Percentiles rank a stretch among this genome's conserved stretches.
phyloP scores from a whole-genome alignment of 164 flowering plant genomes.

The Paratinospora sagittata region DNA sequence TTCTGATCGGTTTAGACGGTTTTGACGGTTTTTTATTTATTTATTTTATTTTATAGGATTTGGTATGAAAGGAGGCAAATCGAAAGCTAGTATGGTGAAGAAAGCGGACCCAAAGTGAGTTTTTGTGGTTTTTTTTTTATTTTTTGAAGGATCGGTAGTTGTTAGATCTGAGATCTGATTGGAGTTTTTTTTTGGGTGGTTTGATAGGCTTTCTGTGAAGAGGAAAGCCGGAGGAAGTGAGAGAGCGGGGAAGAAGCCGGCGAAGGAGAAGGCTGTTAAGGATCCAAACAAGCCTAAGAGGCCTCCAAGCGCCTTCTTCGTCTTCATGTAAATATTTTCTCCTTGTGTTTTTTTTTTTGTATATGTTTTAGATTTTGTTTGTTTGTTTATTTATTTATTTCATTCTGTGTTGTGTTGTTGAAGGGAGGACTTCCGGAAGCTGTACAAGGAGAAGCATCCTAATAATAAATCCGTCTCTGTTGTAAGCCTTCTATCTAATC shows the following conservation, averaged over 20 bases:
- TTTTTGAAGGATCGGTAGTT: not conserved
- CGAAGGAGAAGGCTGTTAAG: constrained; percentile 48
- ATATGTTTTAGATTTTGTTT: not conserved
- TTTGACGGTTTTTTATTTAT: too few relatives aligned
- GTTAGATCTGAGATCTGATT: constrained; percentile 3
- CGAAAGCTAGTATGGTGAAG: constrained; percentile 24
- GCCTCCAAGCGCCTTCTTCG: constrained; percentile 90
- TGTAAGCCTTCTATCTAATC: constrained; percentile 31
- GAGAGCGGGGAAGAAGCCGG: constrained; percentile 30
- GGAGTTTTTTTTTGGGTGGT: not conserved
- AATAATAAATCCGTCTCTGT: constrained; percentile 74
- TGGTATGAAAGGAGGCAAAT: constrained; percentile 29
- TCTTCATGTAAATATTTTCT: constrained; percentile 48
- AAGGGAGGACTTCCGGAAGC: constrained; percentile 79
- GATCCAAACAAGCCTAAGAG: constrained; percentile 96
- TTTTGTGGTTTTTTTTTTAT: constrained; percentile 3
- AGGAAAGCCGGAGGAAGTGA: constrained; percentile 23
- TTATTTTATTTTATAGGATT: constrained; percentile 24
- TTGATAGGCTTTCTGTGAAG: constrained; percentile 26
- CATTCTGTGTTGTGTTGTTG: not conserved
- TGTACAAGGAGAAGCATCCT: constrained; percentile 64
- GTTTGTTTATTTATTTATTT: not conserved
- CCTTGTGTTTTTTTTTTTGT: not conserved
- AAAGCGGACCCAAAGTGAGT: constrained; percentile 39
- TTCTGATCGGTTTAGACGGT: too few relatives aligned